phyloP scores from a whole-genome alignment of 2,329 filamentous ascomycete species.

The Colletotrichum somersetense region DNA sequence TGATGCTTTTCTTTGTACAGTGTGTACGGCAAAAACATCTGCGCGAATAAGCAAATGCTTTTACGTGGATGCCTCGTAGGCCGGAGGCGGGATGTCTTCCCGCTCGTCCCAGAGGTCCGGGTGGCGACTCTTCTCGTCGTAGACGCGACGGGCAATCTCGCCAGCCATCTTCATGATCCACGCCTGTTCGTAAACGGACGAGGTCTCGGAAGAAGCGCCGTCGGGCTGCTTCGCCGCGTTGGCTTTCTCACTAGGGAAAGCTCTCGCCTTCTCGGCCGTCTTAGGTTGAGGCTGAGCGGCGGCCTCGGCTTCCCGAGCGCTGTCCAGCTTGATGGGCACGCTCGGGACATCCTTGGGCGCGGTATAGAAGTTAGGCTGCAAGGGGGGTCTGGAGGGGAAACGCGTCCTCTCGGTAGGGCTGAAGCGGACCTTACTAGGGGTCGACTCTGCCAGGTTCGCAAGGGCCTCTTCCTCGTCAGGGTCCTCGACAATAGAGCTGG shows the following conservation, averaged over 20 bases:
- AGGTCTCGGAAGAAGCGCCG: slow-evolving; percentile 58
- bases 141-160: slow-evolving; percentile 88
- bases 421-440: slow-evolving; percentile 59
- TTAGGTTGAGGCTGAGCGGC: slow-evolving; percentile 38
- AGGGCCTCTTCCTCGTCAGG: slow-evolving; percentile 60
- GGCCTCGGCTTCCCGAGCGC: slow-evolving; percentile 32
- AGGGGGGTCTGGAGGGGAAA: slow-evolving; percentile 48
- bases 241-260: slow-evolving; percentile 48
- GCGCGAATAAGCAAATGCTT: slow-evolving; percentile 40
- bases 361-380: slow-evolving; percentile 52
- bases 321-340: slow-evolving; percentile 37
- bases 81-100: slow-evolving; percentile 71
- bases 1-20: slow-evolving; percentile 29
- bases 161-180: slow-evolving; percentile 95
- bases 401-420: slow-evolving; percentile 48
- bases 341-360: slow-evolving; percentile 41
- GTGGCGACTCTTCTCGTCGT: slow-evolving; percentile 81
- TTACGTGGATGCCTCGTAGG: slow-evolving; percentile 68
- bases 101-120: slow-evolving; percentile 66
- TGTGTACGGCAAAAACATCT: slow-evolving; percentile 37
- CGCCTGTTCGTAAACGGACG: slow-evolving; percentile 77
- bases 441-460: slow-evolving; percentile 41
- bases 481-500: slow-evolving; percentile 71
- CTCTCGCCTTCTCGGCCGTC: slow-evolving; percentile 45
- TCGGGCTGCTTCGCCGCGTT: slow-evolving; percentile 49